A percentile compares a stretch with the other conserved stretches of the same genome.
These are phyloP conservation scores for Posidonia oceanica DNA, from an alignment of 116 monocot genomes.

Conservation along the genomic window DNA sequence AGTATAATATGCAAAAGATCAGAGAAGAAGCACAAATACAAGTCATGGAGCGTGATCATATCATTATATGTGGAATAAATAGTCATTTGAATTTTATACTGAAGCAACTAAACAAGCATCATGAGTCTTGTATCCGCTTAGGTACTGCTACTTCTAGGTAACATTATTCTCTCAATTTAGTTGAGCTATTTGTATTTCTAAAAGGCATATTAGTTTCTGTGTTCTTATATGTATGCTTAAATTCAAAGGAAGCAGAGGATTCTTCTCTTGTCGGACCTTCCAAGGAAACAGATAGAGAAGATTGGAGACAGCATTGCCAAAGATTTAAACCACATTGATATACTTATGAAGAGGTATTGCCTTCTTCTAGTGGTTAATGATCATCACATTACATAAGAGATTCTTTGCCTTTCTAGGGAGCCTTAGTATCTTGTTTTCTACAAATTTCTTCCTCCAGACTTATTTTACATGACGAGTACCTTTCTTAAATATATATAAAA, in stretches of 20 bases:
- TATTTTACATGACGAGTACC: too few relatives aligned
- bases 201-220: not conserved
- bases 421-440: not conserved
- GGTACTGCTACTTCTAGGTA: constrained; percentile 94
- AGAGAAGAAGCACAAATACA: constrained; percentile 97
- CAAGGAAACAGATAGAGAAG: constrained; percentile 91
- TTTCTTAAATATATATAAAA: too few relatives aligned
- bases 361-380: not conserved
- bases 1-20: constrained; percentile 93
- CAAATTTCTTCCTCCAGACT: not conserved
- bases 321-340: constrained; percentile 86
- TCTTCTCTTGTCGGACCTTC: constrained; percentile 92
- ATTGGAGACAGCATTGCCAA: constrained; percentile 67
- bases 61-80: constrained; percentile 95
- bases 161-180: constrained; percentile 8
- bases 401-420: not conserved
- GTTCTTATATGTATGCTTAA: constrained; percentile 9
- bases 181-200: not conserved
- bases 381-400: too few relatives aligned
- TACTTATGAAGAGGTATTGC: constrained; percentile 82
- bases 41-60: constrained; percentile 89
- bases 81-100: constrained; percentile 84
- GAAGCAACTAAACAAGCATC: constrained; percentile 87
- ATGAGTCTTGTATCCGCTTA: constrained; percentile 77
- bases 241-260: constrained; percentile 84